These are phyloP conservation scores for Penicillium diatomitis DNA, from an alignment of 495 filamentous ascomycete genomes.

Conservation along the genomic window DNA sequence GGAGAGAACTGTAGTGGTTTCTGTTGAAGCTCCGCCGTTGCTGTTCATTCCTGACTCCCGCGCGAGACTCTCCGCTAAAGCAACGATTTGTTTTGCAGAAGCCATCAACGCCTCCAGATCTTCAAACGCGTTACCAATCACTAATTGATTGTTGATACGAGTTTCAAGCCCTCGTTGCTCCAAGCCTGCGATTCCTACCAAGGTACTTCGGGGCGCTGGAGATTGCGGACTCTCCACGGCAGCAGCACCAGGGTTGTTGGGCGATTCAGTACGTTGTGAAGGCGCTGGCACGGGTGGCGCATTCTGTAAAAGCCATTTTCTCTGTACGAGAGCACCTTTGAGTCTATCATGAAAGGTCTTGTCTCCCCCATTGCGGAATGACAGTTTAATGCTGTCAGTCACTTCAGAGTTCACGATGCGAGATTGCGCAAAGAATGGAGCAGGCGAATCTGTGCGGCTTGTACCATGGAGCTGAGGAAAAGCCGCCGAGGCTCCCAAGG, in stretches of 20 bases:
- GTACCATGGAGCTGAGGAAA: neutral
- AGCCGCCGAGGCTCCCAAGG: slow-evolving; percentile 38
- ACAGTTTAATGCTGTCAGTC: slow-evolving; percentile 76
- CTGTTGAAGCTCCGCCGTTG: slow-evolving; percentile 45
- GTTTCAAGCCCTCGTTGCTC: slow-evolving; percentile 75
- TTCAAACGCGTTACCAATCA: slow-evolving; percentile 92
- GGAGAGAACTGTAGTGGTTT: slow-evolving; percentile 65
- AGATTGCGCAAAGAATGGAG: slow-evolving; percentile 46
- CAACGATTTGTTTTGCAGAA: slow-evolving; percentile 90
- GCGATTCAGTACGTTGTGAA: slow-evolving; percentile 24
- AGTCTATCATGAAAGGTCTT: slow-evolving; percentile 85
- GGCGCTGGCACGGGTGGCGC: slow-evolving; percentile 80
- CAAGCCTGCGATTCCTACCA: slow-evolving; percentile 85
- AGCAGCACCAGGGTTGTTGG: slow-evolving; percentile 7
- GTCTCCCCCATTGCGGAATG: slow-evolving; percentile 81
- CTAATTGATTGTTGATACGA: slow-evolving; percentile 81
- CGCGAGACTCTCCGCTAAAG: slow-evolving; percentile 82
- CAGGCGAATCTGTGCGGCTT: slow-evolving; percentile 64
- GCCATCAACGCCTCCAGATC: slow-evolving; percentile 96
- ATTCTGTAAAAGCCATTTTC: slow-evolving; percentile 91
- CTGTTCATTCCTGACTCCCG: slow-evolving; percentile 52
- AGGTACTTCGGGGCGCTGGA: slow-evolving; percentile 41
- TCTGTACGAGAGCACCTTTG: slow-evolving; percentile 76
- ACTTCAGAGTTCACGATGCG: slow-evolving; percentile 42
- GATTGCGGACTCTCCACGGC: slow-evolving; percentile 16